phyloP scores from a whole-genome alignment of 495 filamentous ascomycete species.

The Tuber magnatum region DNA sequence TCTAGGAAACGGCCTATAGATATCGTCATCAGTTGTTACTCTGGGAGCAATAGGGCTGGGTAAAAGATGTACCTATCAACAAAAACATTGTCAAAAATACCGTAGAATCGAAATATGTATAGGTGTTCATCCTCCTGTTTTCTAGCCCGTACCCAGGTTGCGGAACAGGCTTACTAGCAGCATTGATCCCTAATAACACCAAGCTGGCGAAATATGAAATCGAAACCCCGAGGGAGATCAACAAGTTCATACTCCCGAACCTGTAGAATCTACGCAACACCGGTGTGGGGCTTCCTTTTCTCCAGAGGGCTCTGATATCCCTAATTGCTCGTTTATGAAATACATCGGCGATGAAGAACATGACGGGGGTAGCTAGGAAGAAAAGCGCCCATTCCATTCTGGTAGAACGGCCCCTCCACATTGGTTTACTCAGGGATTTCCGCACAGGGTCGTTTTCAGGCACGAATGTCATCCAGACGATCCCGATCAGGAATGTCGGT shows the following conservation, averaged over 20 bases:
- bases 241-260: conserved; percentile 92
- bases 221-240: conserved; percentile 80
- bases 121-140: conserved; percentile 49
- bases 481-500: conserved; percentile 81
- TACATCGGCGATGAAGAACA: conserved; percentile 76
- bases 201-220: conserved; percentile 81
- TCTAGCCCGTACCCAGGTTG: conserved; percentile 34
- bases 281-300: conserved; percentile 63
- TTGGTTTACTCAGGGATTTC: conserved; percentile 56
- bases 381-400: conserved; percentile 75
- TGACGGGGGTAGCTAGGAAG: conserved; percentile 76
- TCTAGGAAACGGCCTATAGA: conserved; percentile 61
- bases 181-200: conserved; percentile 64
- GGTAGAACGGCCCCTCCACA: conserved; percentile 63
- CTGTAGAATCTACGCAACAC: conserved; percentile 72
- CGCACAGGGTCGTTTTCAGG: conserved; percentile 50
- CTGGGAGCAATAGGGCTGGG: background rate
- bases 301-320: conserved; percentile 72
- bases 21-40: background rate
- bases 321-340: conserved; percentile 73
- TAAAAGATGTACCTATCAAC: conserved; percentile 50
- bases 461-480: conserved; percentile 80
- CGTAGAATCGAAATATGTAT: conserved; percentile 77
- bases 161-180: conserved; percentile 38
- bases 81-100: conserved; percentile 89